These are phyloP conservation scores for Kwoniella heveanensis DNA, from an alignment of 768 basidiomycete species.

Conservation along the genomic window DNA sequence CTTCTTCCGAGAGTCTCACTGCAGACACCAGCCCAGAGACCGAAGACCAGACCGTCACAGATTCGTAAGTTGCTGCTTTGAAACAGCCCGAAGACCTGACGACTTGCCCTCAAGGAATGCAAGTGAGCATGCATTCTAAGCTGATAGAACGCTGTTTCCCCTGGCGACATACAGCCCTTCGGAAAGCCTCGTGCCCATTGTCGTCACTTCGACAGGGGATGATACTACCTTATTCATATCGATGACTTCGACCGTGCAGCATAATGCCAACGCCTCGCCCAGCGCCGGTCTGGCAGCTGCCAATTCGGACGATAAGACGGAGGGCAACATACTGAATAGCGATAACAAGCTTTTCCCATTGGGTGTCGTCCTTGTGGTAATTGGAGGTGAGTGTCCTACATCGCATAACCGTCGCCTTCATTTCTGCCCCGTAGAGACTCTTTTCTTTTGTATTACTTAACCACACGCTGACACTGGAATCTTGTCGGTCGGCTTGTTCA, in stretches of 20 bases:
- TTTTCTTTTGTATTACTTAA: too few relatives aligned
- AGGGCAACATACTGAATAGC: conserved; percentile 26
- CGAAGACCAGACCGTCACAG: too few relatives aligned
- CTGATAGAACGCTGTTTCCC: too few relatives aligned
- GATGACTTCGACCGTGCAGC: background rate
- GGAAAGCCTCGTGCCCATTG: background rate
- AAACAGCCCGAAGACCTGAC: too few relatives aligned
- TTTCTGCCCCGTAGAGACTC: too few relatives aligned
- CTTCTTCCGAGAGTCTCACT: background rate
- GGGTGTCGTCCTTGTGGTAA: conserved; percentile 23
- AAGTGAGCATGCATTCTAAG: too few relatives aligned
- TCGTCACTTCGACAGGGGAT: background rate
- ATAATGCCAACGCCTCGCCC: background rate
- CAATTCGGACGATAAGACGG: background rate
- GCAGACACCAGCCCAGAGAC: background rate
- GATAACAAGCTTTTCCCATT: conserved; percentile 33
- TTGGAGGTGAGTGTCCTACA: conserved; percentile 31
- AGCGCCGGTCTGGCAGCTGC: background rate
- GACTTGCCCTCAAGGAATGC: too few relatives aligned
- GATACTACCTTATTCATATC: background rate
- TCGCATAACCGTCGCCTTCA: too few relatives aligned
- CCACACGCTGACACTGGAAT: too few relatives aligned
- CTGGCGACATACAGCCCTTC: background rate
- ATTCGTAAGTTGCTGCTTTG: too few relatives aligned
- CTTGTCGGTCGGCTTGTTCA: too few relatives aligned